A percentile compares a stretch with the other conserved stretches of the same genome.
These are phyloP conservation scores for Phyllosticta paracitricarpa DNA, from an alignment of 2,329 filamentous ascomycete genomes.

Conservation along the genomic window DNA sequence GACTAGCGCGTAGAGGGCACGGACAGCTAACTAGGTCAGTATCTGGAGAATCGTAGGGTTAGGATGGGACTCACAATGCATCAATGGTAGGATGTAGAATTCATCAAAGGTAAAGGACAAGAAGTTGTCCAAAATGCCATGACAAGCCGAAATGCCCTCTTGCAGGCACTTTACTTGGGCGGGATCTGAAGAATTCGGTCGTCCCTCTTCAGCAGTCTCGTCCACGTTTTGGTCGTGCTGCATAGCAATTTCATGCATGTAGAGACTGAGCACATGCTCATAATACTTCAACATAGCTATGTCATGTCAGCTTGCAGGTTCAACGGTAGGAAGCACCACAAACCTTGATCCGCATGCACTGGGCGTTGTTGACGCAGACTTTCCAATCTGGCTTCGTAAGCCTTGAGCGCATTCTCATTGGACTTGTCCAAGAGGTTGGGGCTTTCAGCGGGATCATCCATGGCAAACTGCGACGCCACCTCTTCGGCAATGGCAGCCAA, in stretches of 20 bases:
- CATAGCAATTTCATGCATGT: conserved; percentile 41
- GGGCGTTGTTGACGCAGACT: not conserved
- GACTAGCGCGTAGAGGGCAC: conserved; percentile 47
- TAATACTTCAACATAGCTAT: conserved; percentile 32
- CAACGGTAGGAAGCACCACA: not conserved
- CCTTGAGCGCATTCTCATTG: conserved; percentile 3
- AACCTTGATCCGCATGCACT: conserved; percentile 19
- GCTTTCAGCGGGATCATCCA: conserved; percentile 43
- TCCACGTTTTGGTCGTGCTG: conserved; percentile 34
- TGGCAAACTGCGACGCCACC: conserved; percentile 45
- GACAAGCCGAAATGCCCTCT: conserved; percentile 36
- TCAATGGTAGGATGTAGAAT: conserved; percentile 34
- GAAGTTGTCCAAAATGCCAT: conserved; percentile 39
- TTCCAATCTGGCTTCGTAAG: conserved; percentile 4
- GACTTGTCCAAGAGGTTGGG: conserved; percentile 41
- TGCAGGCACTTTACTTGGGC: conserved; percentile 38
- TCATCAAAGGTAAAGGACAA: conserved; percentile 38
- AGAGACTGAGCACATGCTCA: conserved; percentile 39
- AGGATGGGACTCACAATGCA: conserved; percentile 30
- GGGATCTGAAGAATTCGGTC: conserved; percentile 33
- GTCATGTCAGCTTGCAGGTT: not conserved
- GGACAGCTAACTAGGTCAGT: conserved; percentile 31
- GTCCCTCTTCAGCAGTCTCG: conserved; percentile 19
- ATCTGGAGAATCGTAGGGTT: conserved; percentile 13
- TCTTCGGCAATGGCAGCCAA: conserved; percentile 50